phyloP scores from a whole-genome alignment of 306 rosid genomes.

The Dalbergia cochinchinensis region DNA sequence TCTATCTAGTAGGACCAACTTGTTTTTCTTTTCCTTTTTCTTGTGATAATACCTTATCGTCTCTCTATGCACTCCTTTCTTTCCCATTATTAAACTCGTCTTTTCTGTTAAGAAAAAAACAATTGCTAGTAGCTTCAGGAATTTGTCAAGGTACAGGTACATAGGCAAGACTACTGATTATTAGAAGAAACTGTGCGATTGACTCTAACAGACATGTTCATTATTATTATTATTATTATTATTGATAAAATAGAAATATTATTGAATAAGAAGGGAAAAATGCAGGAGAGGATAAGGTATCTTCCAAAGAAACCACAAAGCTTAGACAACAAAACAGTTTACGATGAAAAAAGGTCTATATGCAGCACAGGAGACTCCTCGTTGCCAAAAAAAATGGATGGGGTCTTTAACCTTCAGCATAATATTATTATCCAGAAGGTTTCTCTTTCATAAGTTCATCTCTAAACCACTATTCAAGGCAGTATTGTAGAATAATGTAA shows the following conservation, averaged over 20 bases:
- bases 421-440: conserved; percentile 15
- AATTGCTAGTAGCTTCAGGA: background rate
- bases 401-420: background rate
- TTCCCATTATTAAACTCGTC: no score
- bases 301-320: no score
- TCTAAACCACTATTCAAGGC: background rate
- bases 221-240: no score
- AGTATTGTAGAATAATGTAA: background rate
- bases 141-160: background rate
- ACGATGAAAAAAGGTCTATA: conserved; percentile 1
- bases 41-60: no score
- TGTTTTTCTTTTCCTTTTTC: no score
- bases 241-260: background rate
- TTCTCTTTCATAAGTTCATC: conserved; percentile 20
- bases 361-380: background rate
- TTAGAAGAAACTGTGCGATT: no score
- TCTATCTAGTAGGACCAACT: no score
- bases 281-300: no score
- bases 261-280: background rate
- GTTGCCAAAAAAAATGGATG: background rate
- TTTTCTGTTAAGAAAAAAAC: no score
- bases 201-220: no score
- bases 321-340: background rate
- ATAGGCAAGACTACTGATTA: no score
- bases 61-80: no score